Base-by-base conservation (phyloP, 441 rosid genomes). In the Erodium moschatum region DNA sequence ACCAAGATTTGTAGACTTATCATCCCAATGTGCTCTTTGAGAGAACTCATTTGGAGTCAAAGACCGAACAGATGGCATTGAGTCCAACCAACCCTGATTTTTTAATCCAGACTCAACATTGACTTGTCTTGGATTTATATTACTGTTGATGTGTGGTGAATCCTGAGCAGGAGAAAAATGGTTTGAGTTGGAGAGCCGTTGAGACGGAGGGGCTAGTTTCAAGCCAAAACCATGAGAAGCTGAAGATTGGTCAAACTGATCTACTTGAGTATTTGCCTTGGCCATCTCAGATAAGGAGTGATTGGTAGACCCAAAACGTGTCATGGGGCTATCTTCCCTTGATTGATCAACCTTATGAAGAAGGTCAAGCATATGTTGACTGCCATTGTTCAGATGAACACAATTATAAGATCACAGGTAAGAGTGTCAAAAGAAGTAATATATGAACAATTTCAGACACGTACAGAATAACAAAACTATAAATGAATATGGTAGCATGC, bases 161-260 rank as follows among this genome's bases (percentile, higher is more conserved):
- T 75, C 76, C 76, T 70, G 86, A 71, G 88, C 80, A 77, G 80
- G 58, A 61, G 75, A 38, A 13, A 68, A 48, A 64, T 46, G 76
- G 74, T 81, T 86, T 56, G 78, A 75, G 75, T 69, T 65, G 61
- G 80, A 71, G 70, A 79, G 73, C 72, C 76, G 78, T 78, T 90
- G 96, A 71, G 98, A 89, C 38, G 94, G 92, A 13, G 90, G 96
- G 61, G 80, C 94, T 19, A 56, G 24, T 19, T 56, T 76, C 77
- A 80, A 75, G 44, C 83, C 76, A 78, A 80, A 80, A 27, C 81
- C 84, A 66, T 81, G 76, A 65, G 80, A 76, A 52, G 65, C 18
- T 35, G 75, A 42, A n/a, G 76, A 54, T 24, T 73, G 78, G 42
- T 70, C 67, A 50, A 67, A 73, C n/a, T 18, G 29, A 67, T 72